Evolutionary conservation across 2,329 filamentous ascomycete species (phyloP).

Genomic region (Tolypocladium paradoxum): DNA sequence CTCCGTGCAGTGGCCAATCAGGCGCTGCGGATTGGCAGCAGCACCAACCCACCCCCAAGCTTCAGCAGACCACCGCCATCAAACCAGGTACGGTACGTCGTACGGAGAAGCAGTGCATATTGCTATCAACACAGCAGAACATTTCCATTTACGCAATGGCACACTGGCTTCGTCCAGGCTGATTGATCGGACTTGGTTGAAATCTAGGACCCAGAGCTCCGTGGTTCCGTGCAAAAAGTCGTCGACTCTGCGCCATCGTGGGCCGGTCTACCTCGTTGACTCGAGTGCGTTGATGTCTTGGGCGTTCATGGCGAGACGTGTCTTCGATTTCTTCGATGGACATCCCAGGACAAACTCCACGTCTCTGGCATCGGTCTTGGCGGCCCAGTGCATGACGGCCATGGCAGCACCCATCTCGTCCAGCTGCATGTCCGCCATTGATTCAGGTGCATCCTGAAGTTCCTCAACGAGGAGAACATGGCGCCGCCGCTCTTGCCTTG

Average conservation of each 20-base stretch:
- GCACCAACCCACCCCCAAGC: neutral
- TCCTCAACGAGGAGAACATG: conserved; percentile 16
- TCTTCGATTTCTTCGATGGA: neutral
- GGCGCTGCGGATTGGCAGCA: neutral
- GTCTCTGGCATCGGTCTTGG: conserved; percentile 15
- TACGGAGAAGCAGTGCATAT: no score
- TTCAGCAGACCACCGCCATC: neutral
- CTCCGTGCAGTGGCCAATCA: neutral
- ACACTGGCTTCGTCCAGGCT: conserved; percentile 9
- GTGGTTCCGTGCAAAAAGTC: conserved; percentile 7
- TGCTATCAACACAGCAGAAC: no score
- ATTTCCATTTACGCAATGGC: no score
- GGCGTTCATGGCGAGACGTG: neutral
- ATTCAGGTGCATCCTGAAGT: conserved; percentile 20
- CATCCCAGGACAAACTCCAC: conserved; percentile 24
- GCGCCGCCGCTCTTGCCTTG: neutral
- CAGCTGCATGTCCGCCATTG: conserved; percentile 15
- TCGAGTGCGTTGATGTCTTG: no score
- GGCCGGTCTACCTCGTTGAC: neutral
- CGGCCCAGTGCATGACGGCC: conserved; percentile 21
- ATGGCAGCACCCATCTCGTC: conserved; percentile 16
- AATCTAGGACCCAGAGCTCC: conserved; percentile 19
- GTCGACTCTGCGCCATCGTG: neutral
- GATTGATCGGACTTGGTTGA: conserved; percentile 16
- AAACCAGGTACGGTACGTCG: no score